phyloP scores from a whole-genome alignment of 2,329 filamentous ascomycete species.

The Colletotrichum shisoi region DNA sequence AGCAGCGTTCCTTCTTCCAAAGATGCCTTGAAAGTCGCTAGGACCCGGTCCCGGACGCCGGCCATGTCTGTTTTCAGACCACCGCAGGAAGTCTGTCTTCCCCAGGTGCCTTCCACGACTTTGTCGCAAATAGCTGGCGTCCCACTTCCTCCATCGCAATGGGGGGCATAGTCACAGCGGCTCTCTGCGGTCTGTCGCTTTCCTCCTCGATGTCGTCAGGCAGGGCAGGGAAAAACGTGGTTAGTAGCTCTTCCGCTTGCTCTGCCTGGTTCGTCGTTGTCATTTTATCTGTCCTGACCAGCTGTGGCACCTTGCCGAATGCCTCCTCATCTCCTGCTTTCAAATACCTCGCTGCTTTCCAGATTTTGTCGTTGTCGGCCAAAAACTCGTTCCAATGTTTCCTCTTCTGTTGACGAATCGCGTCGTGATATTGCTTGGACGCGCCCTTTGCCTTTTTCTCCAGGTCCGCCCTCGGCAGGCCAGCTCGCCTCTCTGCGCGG shows the following conservation, averaged over 20 bases:
- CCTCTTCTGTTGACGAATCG: slow-evolving; percentile 44
- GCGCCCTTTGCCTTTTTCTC: slow-evolving; percentile 41
- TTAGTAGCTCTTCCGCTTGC: slow-evolving; percentile 41
- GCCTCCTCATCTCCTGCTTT: slow-evolving; percentile 40
- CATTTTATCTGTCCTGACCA: slow-evolving; percentile 40
- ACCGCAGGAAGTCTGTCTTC: slow-evolving; percentile 40
- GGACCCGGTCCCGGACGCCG: slow-evolving; percentile 34
- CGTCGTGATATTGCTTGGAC: slow-evolving; percentile 43
- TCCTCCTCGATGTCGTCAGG: slow-evolving; percentile 40
- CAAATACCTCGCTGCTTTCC: slow-evolving; percentile 45
- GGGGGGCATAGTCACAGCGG: slow-evolving; percentile 30
- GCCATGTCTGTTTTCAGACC: slow-evolving; percentile 41
- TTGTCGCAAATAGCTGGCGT: slow-evolving; percentile 39
- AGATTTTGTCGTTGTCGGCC: slow-evolving; percentile 44
- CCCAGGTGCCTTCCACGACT: slow-evolving; percentile 42
- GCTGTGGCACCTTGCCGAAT: slow-evolving; percentile 42
- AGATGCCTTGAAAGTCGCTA: slow-evolving; percentile 39
- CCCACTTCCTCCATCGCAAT: slow-evolving; percentile 42
- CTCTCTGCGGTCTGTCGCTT: slow-evolving; percentile 37
- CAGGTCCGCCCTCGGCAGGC: slow-evolving; percentile 28
- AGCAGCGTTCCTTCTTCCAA: slow-evolving; percentile 23
- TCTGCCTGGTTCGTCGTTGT: slow-evolving; percentile 32
- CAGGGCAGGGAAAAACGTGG: slow-evolving; percentile 41
- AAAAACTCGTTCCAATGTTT: slow-evolving; percentile 44
- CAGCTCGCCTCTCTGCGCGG: slow-evolving; percentile 38